Percentiles rank a stretch among this genome's conserved stretches.
phyloP scores from a whole-genome alignment of 108 stramenopile genomes.

The Pseudonitzschia multistriata region DNA sequence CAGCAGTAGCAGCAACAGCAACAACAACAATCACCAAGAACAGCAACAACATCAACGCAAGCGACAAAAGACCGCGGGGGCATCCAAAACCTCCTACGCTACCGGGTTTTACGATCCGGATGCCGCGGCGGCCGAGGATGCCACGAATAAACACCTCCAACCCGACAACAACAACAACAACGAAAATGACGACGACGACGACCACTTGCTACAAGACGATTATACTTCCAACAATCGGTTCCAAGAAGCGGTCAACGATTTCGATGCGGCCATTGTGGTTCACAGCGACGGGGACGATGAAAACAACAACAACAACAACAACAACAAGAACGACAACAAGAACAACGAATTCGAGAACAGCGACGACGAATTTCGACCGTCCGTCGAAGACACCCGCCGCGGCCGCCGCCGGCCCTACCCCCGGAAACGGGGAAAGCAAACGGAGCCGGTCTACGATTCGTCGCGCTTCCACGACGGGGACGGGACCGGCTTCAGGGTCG shows the following conservation, averaged over 20 bases:
- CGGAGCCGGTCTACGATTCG: background rate
- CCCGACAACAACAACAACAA: background rate
- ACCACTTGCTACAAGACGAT: conserved; percentile 23
- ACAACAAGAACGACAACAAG: background rate
- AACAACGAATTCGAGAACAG: background rate
- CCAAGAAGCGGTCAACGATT: conserved; percentile 17
- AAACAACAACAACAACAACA: background rate
- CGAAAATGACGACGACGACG: conserved; percentile 5
- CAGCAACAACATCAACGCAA: conserved; percentile 10
- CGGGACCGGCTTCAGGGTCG: conserved; percentile 36
- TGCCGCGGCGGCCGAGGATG: conserved; percentile 6
- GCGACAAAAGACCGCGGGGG: background rate
- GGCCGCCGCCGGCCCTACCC: background rate
- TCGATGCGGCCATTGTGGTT: conserved; percentile 14
- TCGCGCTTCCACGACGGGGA: conserved; percentile 21
- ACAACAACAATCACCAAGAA: background rate
- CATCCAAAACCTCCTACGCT: conserved; percentile 48
- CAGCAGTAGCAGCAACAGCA: conserved; percentile 15
- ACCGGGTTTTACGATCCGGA: conserved; percentile 64
- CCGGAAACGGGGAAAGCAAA: background rate
- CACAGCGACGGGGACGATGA: background rate
- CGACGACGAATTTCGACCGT: no score
- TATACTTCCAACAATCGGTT: conserved; percentile 14
- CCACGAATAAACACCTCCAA: background rate
- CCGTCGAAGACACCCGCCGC: no score